phyloP scores from a whole-genome alignment of 2,329 filamentous ascomycete genomes.

The Scorias spongiosa region DNA sequence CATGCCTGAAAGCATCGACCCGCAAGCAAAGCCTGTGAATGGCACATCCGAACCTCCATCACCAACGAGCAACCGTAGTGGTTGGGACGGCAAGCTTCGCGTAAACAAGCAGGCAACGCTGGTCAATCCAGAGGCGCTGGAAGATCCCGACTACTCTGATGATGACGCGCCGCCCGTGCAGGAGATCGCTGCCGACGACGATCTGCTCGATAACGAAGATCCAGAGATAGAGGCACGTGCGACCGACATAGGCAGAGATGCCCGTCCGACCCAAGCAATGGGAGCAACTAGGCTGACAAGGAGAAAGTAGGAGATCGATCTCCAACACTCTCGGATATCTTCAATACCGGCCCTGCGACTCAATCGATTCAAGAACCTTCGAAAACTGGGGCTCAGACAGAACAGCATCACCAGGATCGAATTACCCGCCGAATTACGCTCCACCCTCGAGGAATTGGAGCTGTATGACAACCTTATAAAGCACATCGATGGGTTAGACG shows the following conservation, averaged over 20 bases:
- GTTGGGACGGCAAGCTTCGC: slow-evolving; percentile 74
- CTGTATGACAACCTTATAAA: slow-evolving; percentile 92
- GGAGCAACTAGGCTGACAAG: slow-evolving; percentile 2
- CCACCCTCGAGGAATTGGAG: slow-evolving; percentile 67
- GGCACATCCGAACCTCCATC: slow-evolving; percentile 1
- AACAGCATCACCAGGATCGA: slow-evolving; percentile 75
- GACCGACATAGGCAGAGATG: not conserved
- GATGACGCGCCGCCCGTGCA: slow-evolving; percentile 52
- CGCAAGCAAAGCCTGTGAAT: not conserved
- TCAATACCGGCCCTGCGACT: slow-evolving; percentile 67
- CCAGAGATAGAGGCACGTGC: slow-evolving; percentile 34
- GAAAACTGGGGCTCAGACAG: slow-evolving; percentile 77
- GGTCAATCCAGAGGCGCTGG: slow-evolving; percentile 65
- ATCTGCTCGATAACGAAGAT: slow-evolving; percentile 44
- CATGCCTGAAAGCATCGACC: not conserved
- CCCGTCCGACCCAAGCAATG: not conserved
- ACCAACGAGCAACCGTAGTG: slow-evolving; percentile 22
- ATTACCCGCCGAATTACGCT: slow-evolving; percentile 50
- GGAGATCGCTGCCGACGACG: slow-evolving; percentile 66
- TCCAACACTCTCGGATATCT: slow-evolving; percentile 71
- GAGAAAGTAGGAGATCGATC: slow-evolving; percentile 57
- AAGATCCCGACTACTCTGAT: slow-evolving; percentile 75
- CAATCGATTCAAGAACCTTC: slow-evolving; percentile 57
- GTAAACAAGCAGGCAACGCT: slow-evolving; percentile 55
- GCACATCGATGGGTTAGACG: slow-evolving; percentile 71